Evolutionary conservation across 805 yeast genomes (phyloP).

Genomic region (Kazachstania africana): DNA sequence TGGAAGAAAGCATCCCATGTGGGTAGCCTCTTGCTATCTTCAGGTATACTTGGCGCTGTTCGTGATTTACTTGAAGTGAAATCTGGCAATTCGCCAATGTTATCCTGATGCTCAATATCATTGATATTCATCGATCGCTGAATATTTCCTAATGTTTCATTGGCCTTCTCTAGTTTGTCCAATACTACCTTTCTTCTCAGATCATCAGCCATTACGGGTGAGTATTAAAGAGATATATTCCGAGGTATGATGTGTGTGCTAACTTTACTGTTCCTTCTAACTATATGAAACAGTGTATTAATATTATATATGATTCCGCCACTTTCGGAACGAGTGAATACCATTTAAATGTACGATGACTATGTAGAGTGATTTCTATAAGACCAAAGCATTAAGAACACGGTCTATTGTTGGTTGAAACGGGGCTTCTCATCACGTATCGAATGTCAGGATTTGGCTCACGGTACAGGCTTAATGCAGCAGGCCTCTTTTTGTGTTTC

Average conservation of each 20-base stretch:
- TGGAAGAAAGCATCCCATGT: slow-evolving; percentile 19
- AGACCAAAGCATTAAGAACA: no score
- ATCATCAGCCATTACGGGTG: slow-evolving; percentile 13
- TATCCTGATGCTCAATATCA: slow-evolving; percentile 3
- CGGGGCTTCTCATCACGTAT: no score
- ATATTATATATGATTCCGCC: no score
- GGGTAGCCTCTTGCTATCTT: neutral
- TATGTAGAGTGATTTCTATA: no score
- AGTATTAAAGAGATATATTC: neutral
- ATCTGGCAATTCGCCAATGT: slow-evolving; percentile 1
- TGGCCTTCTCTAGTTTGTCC: slow-evolving; percentile 2
- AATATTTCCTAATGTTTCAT: slow-evolving; percentile 1
- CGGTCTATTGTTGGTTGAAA: no score
- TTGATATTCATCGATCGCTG: no score
- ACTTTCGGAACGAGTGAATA: no score
- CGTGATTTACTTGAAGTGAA: neutral
- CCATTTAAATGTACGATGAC: no score
- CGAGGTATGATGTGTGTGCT: no score
- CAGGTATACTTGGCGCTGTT: no score
- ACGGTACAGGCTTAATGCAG: slow-evolving; percentile 4
- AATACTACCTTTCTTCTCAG: slow-evolving; percentile 9
- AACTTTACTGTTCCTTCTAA: no score
- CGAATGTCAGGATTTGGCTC: slow-evolving; percentile 4
- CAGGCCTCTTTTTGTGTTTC: slow-evolving; percentile 5
- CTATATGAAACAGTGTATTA: no score